Base-by-base conservation (phyloP, 2,329 filamentous ascomycete genomes). In the Grosmannia clavigera region DNA sequence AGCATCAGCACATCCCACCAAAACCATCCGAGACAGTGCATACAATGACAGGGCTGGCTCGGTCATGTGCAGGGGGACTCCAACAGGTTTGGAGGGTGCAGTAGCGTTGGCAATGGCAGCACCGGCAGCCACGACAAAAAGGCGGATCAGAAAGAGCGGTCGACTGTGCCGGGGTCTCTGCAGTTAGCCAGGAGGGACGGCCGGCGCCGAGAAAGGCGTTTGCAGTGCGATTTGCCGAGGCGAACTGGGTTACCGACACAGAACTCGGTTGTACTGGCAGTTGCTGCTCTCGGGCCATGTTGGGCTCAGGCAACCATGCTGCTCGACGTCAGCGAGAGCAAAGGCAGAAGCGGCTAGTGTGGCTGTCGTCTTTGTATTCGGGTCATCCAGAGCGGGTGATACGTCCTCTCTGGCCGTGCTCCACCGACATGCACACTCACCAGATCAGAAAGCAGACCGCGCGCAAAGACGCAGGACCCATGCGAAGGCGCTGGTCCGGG, bases 201-300 rank as follows among this genome's bases (percentile, higher is more conserved):
- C 64, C 64, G 27, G 63, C 56, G 3, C 65, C 66, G 43, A 72
- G 64, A 58, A 72, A 71, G 27, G 64, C 60, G 58, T 67, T 68
- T 29, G 67, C 67, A 1, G 70, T 71, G 46, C 65, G 67, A 63
- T 71, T 72, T 12, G 68, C 62, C 1, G 63, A 63, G 2, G 68
- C 67, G 14, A 57, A 29, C 10, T 55, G 62, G 51, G 35, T 9
- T 46, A 50, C 14, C 46, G 19, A 7, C 19, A 35, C 5, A 12
- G 3, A 6, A 25, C 5, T 48, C 38, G 55, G 3, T 51, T 22
- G 48, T 22, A 3, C 12, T 51, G 22, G 48, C 22, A 14, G 22
- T 19, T 48, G 19, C 19, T 27, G 50, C 25, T 7, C 50, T 4
- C 50, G 50, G 9, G 50, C n/a, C 50, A 52, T 52, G 27, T 10